These are phyloP conservation scores for Begonia masoniana DNA, from an alignment of 306 rosid genomes.

Conservation along the genomic window DNA sequence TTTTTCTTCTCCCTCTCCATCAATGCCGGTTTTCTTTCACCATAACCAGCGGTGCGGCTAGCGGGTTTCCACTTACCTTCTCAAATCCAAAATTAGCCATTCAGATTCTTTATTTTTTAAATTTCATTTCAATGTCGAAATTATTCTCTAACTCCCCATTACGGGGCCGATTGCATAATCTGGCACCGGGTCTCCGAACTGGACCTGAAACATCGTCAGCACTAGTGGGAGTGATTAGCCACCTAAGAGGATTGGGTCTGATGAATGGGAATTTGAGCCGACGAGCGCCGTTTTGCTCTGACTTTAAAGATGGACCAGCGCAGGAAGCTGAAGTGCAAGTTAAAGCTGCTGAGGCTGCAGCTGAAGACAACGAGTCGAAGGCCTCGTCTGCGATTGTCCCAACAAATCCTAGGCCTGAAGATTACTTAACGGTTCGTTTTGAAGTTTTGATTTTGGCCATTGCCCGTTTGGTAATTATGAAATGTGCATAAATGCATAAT, in stretches of 20 bases:
- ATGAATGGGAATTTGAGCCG: slow-evolving; percentile 21
- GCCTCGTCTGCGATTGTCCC: slow-evolving; percentile 72
- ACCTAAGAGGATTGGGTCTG: slow-evolving; percentile 26
- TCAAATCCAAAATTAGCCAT: not conserved
- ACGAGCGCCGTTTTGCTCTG: slow-evolving; percentile 70
- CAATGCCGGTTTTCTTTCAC: slow-evolving; percentile 34
- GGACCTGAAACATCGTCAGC: slow-evolving; percentile 31
- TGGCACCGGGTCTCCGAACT: slow-evolving; percentile 34
- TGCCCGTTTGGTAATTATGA: slow-evolving; percentile 1
- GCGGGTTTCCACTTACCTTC: slow-evolving; percentile 4
- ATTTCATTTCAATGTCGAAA: slow-evolving; percentile 54
- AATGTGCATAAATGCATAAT: not conserved
- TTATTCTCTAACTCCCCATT: slow-evolving; percentile 31
- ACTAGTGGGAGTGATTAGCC: slow-evolving; percentile 29
- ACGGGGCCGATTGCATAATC: slow-evolving; percentile 24
- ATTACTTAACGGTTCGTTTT: slow-evolving; percentile 75
- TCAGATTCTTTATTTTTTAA: not conserved
- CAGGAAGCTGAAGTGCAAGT: slow-evolving; percentile 35
- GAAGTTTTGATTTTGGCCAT: slow-evolving; percentile 2
- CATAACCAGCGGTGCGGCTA: slow-evolving; percentile 5
- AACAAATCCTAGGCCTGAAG: slow-evolving; percentile 83
- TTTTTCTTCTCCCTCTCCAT: slow-evolving; percentile 3
- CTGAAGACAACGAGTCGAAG: slow-evolving; percentile 31
- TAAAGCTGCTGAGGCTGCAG: slow-evolving; percentile 34
- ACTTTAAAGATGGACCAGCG: slow-evolving; percentile 50